Conservation (phyloP, 176 grass and related monocot species). For the sorghum (Sorghum bicolor) region DNA sequence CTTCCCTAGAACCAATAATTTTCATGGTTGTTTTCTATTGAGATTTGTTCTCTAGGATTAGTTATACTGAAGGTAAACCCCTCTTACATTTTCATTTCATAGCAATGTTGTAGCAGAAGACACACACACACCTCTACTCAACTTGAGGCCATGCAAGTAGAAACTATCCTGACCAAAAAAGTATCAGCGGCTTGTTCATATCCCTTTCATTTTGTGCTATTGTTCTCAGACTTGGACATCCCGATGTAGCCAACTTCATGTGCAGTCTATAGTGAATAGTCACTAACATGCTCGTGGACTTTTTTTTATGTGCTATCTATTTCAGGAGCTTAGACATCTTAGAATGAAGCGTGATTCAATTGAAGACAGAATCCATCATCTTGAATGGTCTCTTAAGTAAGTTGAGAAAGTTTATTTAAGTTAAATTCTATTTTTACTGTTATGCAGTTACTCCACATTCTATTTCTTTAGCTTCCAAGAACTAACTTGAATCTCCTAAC, state of each 20-base stretch:
- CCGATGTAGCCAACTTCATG: not conserved
- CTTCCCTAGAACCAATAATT: not conserved
- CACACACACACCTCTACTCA: no score
- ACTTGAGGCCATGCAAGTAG: not conserved
- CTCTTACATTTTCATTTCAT: not conserved
- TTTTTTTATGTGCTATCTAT: slow-evolving; percentile 19
- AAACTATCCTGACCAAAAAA: not conserved
- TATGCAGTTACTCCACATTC: not conserved
- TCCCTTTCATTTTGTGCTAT: not conserved
- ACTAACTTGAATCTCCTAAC: not conserved
- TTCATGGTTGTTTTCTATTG: not conserved
- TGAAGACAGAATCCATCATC: slow-evolving; percentile 89
- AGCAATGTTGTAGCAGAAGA: not conserved
- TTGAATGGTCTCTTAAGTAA: slow-evolving; percentile 95
- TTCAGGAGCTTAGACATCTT: slow-evolving; percentile 74
- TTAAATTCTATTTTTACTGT: not conserved
- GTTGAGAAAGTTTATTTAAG: slow-evolving; percentile 22
- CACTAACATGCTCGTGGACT: not conserved
- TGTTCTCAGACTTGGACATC: not conserved
- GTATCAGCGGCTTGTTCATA: not conserved
- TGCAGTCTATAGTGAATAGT: slow-evolving; percentile 9
- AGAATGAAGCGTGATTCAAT: slow-evolving; percentile 81
- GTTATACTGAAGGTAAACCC: not conserved
- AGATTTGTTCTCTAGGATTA: not conserved
- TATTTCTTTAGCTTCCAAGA: not conserved